Conservation (phyloP, 495 filamentous ascomycete genomes). For the Sabuloglossum arenarium region DNA sequence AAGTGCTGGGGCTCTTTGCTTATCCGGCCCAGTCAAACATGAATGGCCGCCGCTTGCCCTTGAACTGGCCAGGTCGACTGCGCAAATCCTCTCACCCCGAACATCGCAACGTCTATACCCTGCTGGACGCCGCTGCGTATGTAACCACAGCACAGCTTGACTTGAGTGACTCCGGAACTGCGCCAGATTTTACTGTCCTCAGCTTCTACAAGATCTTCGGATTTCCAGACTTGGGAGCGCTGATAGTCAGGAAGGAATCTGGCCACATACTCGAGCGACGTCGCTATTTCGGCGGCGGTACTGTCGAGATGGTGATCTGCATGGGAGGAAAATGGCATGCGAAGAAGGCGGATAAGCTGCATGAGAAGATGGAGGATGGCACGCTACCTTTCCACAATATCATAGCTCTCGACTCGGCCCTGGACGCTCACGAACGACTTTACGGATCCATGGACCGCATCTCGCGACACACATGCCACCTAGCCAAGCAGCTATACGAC, state of each 20-base stretch:
- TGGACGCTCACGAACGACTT: slow-evolving; percentile 39
- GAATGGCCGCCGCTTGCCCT: slow-evolving; percentile 46
- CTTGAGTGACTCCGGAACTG: slow-evolving; percentile 32
- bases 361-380: slow-evolving; percentile 56
- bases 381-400: slow-evolving; percentile 65
- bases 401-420: slow-evolving; percentile 45
- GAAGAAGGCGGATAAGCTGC: slow-evolving; percentile 33
- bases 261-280: slow-evolving; percentile 38
- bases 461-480: slow-evolving; percentile 36
- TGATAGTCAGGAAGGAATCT: slow-evolving; percentile 43
- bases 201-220: slow-evolving; percentile 75
- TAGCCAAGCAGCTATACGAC: slow-evolving; percentile 29
- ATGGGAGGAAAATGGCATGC: slow-evolving; percentile 39
- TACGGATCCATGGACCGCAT: slow-evolving; percentile 41
- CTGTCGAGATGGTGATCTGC: slow-evolving; percentile 45
- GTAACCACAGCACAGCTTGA: slow-evolving; percentile 44
- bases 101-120: slow-evolving; percentile 33
- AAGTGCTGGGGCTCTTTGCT: slow-evolving; percentile 36
- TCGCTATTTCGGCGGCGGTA: slow-evolving; percentile 60
- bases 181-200: slow-evolving; percentile 51
- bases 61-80: slow-evolving; percentile 31
- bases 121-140: slow-evolving; percentile 54
- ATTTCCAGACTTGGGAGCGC: slow-evolving; percentile 52
- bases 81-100: slow-evolving; percentile 21
- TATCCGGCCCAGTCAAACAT: slow-evolving; percentile 70